Evolutionary conservation across 1,284 basidiomycete species (phyloP), one percentile per base, ranked within the genome.

Genomic region (Irpex lacteus): DNA sequence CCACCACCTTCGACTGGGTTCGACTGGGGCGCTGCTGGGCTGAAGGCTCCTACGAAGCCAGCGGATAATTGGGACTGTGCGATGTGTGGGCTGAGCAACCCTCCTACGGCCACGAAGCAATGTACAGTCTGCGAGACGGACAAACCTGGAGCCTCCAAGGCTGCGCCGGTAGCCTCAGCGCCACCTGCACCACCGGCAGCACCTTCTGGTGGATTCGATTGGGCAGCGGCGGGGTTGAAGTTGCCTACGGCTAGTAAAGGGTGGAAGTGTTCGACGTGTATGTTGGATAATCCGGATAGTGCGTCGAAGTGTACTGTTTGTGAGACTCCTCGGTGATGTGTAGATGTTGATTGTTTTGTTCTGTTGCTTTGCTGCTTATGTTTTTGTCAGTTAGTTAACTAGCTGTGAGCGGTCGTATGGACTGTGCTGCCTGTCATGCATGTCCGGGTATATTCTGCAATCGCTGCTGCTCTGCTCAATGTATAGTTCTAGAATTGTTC

Each of bases 21-120:
- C 66, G 74, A 87, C 66, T 89, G 83, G 81, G 76, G 75, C 34
- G 84, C 83, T 18, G 83, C 81, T 11, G 85, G 85, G 5, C 63
- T 84, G 67, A 77, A 77, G 66, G 71, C 72, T 4, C 80, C 82
- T 4, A 26, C 74, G 32, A 72, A 75, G 63, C 64, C 73, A 5
- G 65, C 67, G 9, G 36, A 59, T 18, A 32, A 7, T 8, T 85
- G 84, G 84, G 77, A 66, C 7, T 86, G 84, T 68, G 70, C 73
- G 2, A 65, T 69, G 4, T 86, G 85, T 66, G 73, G 72, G 69
- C 67, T 82, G 15, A 65, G 60, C 53, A 85, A 82, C 65, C 70
- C 77, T 1, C 71, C 73, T 19, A 73, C 66, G 83, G 87, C 70
- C 40, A 68, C 64, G 36, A 71, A 72, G 9, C 79, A 83, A 66